phyloP scores from a whole-genome alignment of 2,329 filamentous ascomycete genomes.

The Epichloe glyceriae region DNA sequence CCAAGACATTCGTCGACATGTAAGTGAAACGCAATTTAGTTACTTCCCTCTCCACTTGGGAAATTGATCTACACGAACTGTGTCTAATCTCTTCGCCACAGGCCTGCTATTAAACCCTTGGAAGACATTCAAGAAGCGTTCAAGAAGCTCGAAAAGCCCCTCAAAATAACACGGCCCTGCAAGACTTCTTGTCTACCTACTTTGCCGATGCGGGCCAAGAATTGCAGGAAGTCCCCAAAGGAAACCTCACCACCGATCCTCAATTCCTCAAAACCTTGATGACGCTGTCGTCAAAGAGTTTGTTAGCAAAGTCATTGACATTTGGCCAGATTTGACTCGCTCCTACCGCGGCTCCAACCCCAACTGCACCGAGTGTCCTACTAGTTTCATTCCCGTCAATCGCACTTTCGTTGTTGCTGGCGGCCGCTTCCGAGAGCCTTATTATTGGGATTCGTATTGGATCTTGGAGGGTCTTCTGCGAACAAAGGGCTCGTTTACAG shows the following conservation, averaged over 20 bases:
- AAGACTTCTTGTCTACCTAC: conserved; percentile 47
- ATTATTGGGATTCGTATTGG: conserved; percentile 63
- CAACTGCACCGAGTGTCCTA: conserved; percentile 46
- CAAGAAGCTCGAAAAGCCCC: conserved; percentile 42
- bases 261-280: conserved; percentile 43
- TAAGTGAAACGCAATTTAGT: conserved; percentile 19
- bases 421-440: conserved; percentile 57
- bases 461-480: conserved; percentile 53
- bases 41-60: neutral
- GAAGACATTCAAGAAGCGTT: conserved; percentile 50
- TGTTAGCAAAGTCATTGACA: conserved; percentile 49
- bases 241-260: conserved; percentile 41
- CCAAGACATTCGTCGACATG: conserved; percentile 62
- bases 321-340: conserved; percentile 56
- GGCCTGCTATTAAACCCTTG: conserved; percentile 46
- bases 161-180: conserved; percentile 51
- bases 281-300: conserved; percentile 49
- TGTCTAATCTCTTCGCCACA: conserved; percentile 13
- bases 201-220: conserved; percentile 53
- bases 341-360: conserved; percentile 36
- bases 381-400: conserved; percentile 53
- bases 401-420: conserved; percentile 58
- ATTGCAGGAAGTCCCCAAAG: conserved; percentile 38
- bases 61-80: neutral
- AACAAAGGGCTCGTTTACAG: conserved; percentile 48